Evolutionary conservation across 768 basidiomycete species (phyloP), one percentile per base, ranked within the genome.

Genomic region (Lactarius evosmus): DNA sequence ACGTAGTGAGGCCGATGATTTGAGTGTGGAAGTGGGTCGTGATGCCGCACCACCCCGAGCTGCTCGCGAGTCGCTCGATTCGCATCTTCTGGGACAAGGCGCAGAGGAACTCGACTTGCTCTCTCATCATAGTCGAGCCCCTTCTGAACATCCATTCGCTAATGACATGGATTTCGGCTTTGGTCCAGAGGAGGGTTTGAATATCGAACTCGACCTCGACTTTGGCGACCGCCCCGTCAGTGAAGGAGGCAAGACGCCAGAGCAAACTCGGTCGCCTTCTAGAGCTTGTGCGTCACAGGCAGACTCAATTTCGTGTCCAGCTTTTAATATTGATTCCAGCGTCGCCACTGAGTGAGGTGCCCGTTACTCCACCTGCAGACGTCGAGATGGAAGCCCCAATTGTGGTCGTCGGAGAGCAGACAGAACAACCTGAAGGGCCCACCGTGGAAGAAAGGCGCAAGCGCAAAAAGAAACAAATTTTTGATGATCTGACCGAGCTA

Each of bases 401-500:
- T 17, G 80, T 79, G 11, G 80, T 77, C 32, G 79, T 78, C n/a
- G 78, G 77, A 44, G 75, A 78, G 40, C 76, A 77, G 55, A 70
- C 74, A 14, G 74, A 71, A n/a, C 77, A 70, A 64, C 56, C 70
- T 38, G 80, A 79, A 63, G 72, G 70, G 40, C 58, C 56, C 9
- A 33, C 59, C 17, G 60, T 53, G 7, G 67, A 66, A 34, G 73
- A 70, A 78, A 82, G 77, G 78, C 82, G 69, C 83, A 86, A 74
- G 67, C 72, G 74, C 38, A 85, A 83, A 71, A 92, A 88, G 80
- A 95, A 89, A 75, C 88, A 91, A 68, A 91, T 95, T 51, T 89
- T 96, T 60, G 95, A 98, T 73, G 82, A 84, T n/a, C 84, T 93
- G 50, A 95, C 90, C 7, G 95, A 98, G 74, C 82, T 95, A 50